Conservation (phyloP, 768 basidiomycete genomes). For the Pleurotus ostreatus region DNA sequence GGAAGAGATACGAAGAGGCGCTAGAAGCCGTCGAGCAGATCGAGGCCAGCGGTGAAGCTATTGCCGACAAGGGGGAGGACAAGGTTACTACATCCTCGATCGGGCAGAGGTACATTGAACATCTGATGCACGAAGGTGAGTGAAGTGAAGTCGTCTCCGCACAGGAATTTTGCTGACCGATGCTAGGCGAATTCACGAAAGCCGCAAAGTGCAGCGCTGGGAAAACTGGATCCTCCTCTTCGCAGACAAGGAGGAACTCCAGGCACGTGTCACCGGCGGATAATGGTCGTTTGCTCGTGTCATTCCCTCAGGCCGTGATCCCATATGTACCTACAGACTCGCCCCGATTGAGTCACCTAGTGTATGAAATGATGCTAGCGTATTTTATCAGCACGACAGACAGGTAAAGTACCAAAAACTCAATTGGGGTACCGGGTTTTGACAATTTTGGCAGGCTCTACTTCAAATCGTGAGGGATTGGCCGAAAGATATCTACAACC, state of each 20-base stretch:
- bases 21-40: constrained; percentile 74
- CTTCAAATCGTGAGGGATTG: constrained; percentile 79
- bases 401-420: constrained; percentile 33
- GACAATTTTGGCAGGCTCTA: constrained; percentile 49
- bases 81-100: constrained; percentile 61
- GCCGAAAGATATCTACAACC: constrained; percentile 90
- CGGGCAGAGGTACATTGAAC: constrained; percentile 81
- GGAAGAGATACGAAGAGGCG: constrained; percentile 85
- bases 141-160: background rate
- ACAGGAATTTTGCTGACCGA: background rate
- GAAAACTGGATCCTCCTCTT: constrained; percentile 94
- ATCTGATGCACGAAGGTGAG: constrained; percentile 79
- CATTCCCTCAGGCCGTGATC: constrained; percentile 64
- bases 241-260: constrained; percentile 73
- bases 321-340: constrained; percentile 82
- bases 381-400: constrained; percentile 79
- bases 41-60: constrained; percentile 31
- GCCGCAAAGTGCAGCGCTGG: constrained; percentile 86
- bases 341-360: constrained; percentile 76
- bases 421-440: background rate
- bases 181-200: constrained; percentile 53
- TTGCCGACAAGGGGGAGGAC: constrained; percentile 21
- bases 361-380: constrained; percentile 94
- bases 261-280: constrained; percentile 39
- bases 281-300: background rate